These are phyloP conservation scores for Hypoxylon lienhwacheense DNA, from an alignment of 495 filamentous ascomycete species.

Conservation along the genomic window DNA sequence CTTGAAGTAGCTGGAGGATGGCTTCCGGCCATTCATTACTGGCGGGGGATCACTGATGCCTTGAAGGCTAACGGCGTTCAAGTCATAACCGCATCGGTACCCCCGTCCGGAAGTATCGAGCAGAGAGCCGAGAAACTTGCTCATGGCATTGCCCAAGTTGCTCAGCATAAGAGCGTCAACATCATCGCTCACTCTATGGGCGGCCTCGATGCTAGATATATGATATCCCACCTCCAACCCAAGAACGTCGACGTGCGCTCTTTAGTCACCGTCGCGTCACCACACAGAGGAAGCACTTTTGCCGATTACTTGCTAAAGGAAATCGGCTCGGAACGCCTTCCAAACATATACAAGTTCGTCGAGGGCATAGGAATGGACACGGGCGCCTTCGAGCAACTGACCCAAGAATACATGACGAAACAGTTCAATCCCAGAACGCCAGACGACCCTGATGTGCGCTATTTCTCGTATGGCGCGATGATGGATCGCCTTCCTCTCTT, in stretches of 20 bases:
- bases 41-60: conserved; percentile 85
- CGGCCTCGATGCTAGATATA: conserved; percentile 88
- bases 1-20: conserved; percentile 68
- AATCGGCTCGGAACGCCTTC: conserved; percentile 64
- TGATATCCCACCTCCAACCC: conserved; percentile 79
- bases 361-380: conserved; percentile 71
- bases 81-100: conserved; percentile 80
- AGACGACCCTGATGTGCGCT: conserved; percentile 72
- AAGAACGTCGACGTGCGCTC: conserved; percentile 68
- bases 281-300: conserved; percentile 82
- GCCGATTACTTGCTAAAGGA: conserved; percentile 79
- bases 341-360: conserved; percentile 69
- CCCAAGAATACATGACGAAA: conserved; percentile 74
- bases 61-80: conserved; percentile 70
- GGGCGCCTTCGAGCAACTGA: conserved; percentile 83
- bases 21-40: conserved; percentile 82
- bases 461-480: conserved; percentile 89
- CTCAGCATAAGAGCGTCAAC: conserved; percentile 75
- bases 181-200: conserved; percentile 80
- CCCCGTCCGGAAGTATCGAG: conserved; percentile 78
- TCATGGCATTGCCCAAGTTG: conserved; percentile 64
- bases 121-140: conserved; percentile 68
- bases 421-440: conserved; percentile 82
- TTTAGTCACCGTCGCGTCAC: conserved; percentile 84
- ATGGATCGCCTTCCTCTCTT: conserved; percentile 62